phyloP scores from a whole-genome alignment of 2,329 filamentous ascomycete species.

The Ophiocordyceps sinensis region DNA sequence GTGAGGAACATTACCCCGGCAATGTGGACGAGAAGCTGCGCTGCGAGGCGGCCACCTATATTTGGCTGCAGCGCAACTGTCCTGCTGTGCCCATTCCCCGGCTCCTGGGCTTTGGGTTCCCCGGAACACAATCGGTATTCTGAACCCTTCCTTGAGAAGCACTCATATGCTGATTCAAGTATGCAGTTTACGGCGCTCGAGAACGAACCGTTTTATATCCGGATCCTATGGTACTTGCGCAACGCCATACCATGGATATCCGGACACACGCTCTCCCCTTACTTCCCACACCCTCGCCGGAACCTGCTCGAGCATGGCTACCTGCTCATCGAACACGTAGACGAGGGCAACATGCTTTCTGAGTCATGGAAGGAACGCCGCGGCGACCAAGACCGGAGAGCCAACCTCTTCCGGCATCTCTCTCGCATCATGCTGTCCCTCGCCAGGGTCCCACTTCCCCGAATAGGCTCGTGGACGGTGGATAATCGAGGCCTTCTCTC shows the following conservation, averaged over 20 bases:
- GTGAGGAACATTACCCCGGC: constrained; percentile 20
- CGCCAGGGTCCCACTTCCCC: constrained; percentile 11
- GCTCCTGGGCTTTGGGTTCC: constrained; percentile 9
- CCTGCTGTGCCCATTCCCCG: constrained; percentile 8
- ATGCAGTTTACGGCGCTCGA: background rate
- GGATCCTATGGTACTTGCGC: background rate
- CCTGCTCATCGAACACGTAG: background rate
- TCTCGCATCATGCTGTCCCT: constrained; percentile 13
- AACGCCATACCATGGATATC: background rate
- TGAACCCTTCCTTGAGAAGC: background rate
- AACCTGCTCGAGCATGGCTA: background rate
- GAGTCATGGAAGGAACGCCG: constrained; percentile 6
- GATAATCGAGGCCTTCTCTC: constrained; percentile 13
- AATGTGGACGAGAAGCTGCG: constrained; percentile 27
- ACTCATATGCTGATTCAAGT: background rate
- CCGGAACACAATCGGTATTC: background rate
- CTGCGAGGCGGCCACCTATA: constrained; percentile 8
- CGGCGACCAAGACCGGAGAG: constrained; percentile 2
- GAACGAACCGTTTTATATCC: background rate
- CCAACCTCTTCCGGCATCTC: constrained; percentile 14
- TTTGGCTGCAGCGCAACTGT: constrained; percentile 11
- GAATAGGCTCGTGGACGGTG: constrained; percentile 14
- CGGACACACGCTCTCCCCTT: background rate
- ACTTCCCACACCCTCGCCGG: background rate
- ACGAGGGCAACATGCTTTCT: constrained; percentile 6